Evolutionary conservation across 306 rosid species (phyloP), one percentile per base, ranked within the genome.

Genomic region (Albizia julibrissin): DNA sequence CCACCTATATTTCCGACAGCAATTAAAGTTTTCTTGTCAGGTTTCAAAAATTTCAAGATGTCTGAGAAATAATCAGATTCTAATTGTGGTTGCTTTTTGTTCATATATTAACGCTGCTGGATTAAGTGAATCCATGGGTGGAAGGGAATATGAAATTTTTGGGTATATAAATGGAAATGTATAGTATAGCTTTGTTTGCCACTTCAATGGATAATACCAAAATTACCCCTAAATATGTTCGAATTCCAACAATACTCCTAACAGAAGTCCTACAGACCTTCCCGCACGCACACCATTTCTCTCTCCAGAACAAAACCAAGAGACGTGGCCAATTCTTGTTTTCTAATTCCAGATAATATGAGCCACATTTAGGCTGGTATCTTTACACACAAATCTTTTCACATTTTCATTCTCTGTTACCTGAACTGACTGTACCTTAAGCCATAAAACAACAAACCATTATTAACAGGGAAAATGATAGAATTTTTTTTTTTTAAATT

Each of bases 271-370:
- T 9, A 52, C 7, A 19, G 3, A 42, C 3, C 2, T 3, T 0
- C 1, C 16, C 21, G 16, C 21, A 49, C 21, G 16, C n/a, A 50
- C n/a, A 21, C 10, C 19, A 69, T 69, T 42, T 70, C 54, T 70
- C 34, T 43, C 11, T 70, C 18, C 26, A 58, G 24, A 22, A 22
- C 14, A 22, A 65, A 54, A 71, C 56, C 11, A 0, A 76, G 66
- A 72, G 89, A 91, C 94, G 97, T 91, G 97, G 93, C 89, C 66
- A 68, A 86, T 89, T 87, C 84, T 91, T 85, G 77, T 69, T 84
- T 87, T 81, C 79, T 85, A 68, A 82, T 92, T 64, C 85, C 71
- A 14, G 81, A 85, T 82, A 56, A 88, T 79, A 80, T 67, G 83
- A 82, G 76, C 92, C 90, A 71, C 89, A 85, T 44, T 75, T 81